A percentile compares a stretch with the other conserved stretches of the same genome.
These are phyloP conservation scores for Astrocystis sublimbata DNA, from an alignment of 495 filamentous ascomycete species.

Conservation along the genomic window DNA sequence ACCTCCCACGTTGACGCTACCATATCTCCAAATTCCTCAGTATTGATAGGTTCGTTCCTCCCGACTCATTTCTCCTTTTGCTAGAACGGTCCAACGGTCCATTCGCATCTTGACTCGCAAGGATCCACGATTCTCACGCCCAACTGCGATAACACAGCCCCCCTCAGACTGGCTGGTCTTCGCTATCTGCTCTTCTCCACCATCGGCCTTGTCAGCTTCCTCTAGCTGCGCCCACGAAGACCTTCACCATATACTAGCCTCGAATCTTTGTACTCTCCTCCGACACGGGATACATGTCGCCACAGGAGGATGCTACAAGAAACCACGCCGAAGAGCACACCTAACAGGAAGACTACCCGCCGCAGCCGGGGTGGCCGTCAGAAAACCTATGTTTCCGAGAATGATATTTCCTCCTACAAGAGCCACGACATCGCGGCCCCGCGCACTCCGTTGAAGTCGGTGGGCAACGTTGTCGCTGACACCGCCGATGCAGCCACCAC, in stretches of 20 bases:
- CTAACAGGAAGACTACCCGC: slow-evolving; percentile 44
- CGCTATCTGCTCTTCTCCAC: slow-evolving; percentile 14
- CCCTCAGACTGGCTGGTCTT: slow-evolving; percentile 4
- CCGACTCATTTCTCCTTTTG: no score
- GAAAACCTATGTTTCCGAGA: slow-evolving; percentile 52
- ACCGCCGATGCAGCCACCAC: slow-evolving; percentile 22
- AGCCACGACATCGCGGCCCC: slow-evolving; percentile 25
- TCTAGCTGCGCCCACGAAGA: not conserved
- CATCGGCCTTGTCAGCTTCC: not conserved
- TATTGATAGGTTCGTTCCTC: no score
- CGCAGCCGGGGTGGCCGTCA: slow-evolving; percentile 35
- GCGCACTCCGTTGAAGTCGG: slow-evolving; percentile 40
- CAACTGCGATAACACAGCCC: not conserved
- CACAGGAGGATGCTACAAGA: slow-evolving; percentile 30
- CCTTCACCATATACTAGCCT: not conserved
- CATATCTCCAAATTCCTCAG: no score
- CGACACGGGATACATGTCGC: slow-evolving; percentile 23
- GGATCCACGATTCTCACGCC: not conserved
- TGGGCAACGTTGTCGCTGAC: slow-evolving; percentile 25
- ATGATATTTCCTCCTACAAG: slow-evolving; percentile 40
- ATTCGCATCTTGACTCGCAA: not conserved
- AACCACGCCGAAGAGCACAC: slow-evolving; percentile 37
- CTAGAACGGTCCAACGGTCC: not conserved
- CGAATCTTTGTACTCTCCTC: not conserved
- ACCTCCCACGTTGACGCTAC: no score